Conservation (phyloP, 2,329 filamentous ascomycete species). For the Ilyonectria mors-panacis region DNA sequence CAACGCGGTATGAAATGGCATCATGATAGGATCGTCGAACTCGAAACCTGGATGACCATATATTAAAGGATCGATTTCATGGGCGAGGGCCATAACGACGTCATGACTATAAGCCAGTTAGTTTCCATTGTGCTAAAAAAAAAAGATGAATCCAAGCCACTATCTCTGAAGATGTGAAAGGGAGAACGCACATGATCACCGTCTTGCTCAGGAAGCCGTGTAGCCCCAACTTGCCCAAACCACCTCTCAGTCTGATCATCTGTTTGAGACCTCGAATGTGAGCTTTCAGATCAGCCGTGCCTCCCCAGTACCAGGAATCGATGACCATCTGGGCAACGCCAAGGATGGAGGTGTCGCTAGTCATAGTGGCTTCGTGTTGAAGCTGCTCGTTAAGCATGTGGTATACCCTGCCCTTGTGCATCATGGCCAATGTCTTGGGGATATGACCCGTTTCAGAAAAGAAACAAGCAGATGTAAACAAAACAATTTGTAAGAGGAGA, state of each 20-base stretch:
- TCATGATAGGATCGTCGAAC: constrained; percentile 55
- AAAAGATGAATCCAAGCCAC: background rate
- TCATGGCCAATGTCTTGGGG: constrained; percentile 59
- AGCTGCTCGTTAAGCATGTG: constrained; percentile 65
- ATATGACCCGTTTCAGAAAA: constrained; percentile 65
- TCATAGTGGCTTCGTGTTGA: constrained; percentile 51
- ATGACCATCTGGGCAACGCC: constrained; percentile 65
- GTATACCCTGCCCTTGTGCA: constrained; percentile 61
- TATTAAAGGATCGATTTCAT: constrained; percentile 61
- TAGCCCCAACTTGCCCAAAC: constrained; percentile 61
- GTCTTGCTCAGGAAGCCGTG: constrained; percentile 64
- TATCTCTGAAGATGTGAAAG: background rate
- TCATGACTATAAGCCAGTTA: constrained; percentile 58
- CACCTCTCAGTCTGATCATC: constrained; percentile 64
- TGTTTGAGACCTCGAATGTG: constrained; percentile 64
- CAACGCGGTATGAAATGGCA: constrained; percentile 60
- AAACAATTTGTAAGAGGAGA: constrained; percentile 63
- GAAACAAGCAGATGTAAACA: constrained; percentile 67
- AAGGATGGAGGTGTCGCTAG: constrained; percentile 62
- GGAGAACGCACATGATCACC: constrained; percentile 60
- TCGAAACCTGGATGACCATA: constrained; percentile 59
- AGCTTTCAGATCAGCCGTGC: constrained; percentile 59
- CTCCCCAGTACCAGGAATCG: constrained; percentile 70
- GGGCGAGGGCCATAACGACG: constrained; percentile 63
- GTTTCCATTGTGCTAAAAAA: constrained; percentile 18